A percentile compares a stretch with the other conserved stretches of the same genome.
Evolutionary conservation across 371 early-diverging fungal genomes (phyloP).

Genomic region (Mucor lusitanicus): DNA sequence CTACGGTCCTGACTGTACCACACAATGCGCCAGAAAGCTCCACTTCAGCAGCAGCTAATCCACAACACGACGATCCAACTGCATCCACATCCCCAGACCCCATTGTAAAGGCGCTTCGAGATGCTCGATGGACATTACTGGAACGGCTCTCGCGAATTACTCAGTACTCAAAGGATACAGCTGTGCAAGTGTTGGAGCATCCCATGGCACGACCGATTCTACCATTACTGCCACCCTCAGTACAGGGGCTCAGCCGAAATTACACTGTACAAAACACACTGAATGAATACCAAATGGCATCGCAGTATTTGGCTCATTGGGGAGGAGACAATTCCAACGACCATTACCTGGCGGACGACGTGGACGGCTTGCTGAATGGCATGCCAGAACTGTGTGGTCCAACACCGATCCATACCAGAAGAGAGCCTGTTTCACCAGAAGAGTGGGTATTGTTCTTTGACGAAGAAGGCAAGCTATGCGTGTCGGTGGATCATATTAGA

Average conservation of each 20-base stretch:
- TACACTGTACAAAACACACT: constrained; percentile 52
- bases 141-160: constrained; percentile 81
- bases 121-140: constrained; percentile 73
- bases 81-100: constrained; percentile 7
- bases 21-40: neutral
- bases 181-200: constrained; percentile 70
- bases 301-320: constrained; percentile 78
- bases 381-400: constrained; percentile 36
- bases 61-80: neutral
- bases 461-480: constrained; percentile 56
- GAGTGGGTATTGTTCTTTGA: constrained; percentile 80
- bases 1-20: neutral
- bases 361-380: constrained; percentile 24
- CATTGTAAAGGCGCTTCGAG: constrained; percentile 11
- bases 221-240: constrained; percentile 7
- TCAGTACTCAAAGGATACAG: constrained; percentile 69
- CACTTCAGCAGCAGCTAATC: neutral
- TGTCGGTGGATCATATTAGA: constrained; percentile 55
- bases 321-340: constrained; percentile 36
- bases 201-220: neutral
- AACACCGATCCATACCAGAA: constrained; percentile 34
- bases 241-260: constrained; percentile 37
- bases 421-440: constrained; percentile 69
- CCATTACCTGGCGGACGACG: constrained; percentile 24
- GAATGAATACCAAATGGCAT: constrained; percentile 81